Evolutionary conservation across 192 early-diverging fungal species (phyloP), one percentile per base, ranked within the genome.

Genomic region (Oehlia diaphana): DNA sequence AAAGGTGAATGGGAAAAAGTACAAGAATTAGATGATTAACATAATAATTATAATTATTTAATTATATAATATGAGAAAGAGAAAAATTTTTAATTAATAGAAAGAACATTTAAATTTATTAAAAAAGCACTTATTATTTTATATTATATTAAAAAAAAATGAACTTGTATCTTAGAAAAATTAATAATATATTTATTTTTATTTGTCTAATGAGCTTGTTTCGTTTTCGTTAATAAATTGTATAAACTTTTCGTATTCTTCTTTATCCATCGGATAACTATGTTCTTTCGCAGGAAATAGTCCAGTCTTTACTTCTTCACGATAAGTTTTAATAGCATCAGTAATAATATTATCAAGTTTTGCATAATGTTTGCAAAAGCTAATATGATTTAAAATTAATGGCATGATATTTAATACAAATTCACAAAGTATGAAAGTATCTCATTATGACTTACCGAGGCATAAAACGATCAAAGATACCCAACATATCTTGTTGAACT

Each of bases 1-100:
- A 91, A 92, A 79, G 96, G 97, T 81, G 94, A 95, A 61, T 99
- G 94, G 93, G 93, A 93, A 81, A 88, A 92, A 69, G 90, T 97
- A 65, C 93, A 93, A 73, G 94, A 95, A 79, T 84, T 95, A 76
- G 88, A 86, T 79, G 90, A 91, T 37, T 50, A 79, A 63, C n/a
- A 69, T 39, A 47, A 47, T 47, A 47, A 47, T 47, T 47, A 47
- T 44, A 44, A 44, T 44, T 9, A 44, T 44, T 44, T 31, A 31
- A 31, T 9, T 9, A 44, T 47, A 47, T 12, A 47, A 12, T 47
- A 47, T 47, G 10, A 10, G 10, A 12, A 12, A 4, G 44, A 12
- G 44, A 12, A 47, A 47, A 47, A 2, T 44, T 44, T 47, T 47
- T 47, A 47, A 42, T 42, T 42, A 42, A 42, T 42, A 42, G 39